Base-by-base conservation (phyloP, 2,329 filamentous ascomycete species). In the Xylaria sp. region DNA sequence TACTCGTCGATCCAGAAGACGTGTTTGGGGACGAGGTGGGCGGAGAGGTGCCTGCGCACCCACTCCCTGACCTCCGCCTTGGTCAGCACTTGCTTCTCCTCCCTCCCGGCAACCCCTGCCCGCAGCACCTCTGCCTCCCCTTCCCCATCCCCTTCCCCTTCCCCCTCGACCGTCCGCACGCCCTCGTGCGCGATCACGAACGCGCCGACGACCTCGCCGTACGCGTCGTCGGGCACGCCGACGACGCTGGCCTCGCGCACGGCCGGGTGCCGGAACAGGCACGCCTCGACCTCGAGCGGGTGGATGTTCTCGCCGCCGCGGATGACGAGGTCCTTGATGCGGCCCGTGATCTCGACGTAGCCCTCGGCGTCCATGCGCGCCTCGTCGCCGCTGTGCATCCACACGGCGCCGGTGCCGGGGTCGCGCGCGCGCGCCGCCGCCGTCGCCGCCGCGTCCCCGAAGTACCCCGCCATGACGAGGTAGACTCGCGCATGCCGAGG, bases 301-400 rank as follows among this genome's bases (percentile, higher is more conserved):
- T 96, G 91, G 51, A 97, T 96, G 70, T 99, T 99, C 71, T 97
- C 94, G 20, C 94, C 94, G 22, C 90, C 93, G 21, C 91, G 84
- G 69, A 97, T 97, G 64, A 99, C 97, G 50, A 97, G 74, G 69
- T 99, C 94, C 73, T 97, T 97, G 68, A 96, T 93, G 16, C 92
- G 81, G 2, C 92, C 91, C 1, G 92, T 97, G 67, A 97, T 96
- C 63, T 84, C 83, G 2, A 97, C 84, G 69, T 92, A 97, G 2
- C 93, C 94, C 22, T 92, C 80, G 4, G 74, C 78, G 57, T 95
- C 91, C 83, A 97, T 95, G 48, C 78, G 76, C 1, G 92, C 94
- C 76, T 97, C 93, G 67, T 99, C 94, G 18, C 94, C 94, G 0
- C 89, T 95, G 72, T 89, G 80, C 89, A 97, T 94, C 93, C 93